Conservation (phyloP, 2,329 filamentous ascomycete genomes). For the Colletotrichum sp. region DNA sequence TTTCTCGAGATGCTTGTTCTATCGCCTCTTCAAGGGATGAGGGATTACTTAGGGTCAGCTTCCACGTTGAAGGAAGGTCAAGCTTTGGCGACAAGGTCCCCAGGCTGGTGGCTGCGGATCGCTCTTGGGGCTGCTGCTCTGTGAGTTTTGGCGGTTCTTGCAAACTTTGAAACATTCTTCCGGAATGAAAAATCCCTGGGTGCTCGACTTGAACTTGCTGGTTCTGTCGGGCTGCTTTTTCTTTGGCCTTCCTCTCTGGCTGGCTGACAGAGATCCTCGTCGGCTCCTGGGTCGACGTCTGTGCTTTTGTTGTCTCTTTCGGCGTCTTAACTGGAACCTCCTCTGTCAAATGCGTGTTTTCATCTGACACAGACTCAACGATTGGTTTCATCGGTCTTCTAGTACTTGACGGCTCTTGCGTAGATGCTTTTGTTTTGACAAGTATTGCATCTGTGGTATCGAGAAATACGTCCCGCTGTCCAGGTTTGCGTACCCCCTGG, state of each 20-base stretch:
- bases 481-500: neutral
- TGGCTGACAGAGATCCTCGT: conserved; percentile 5
- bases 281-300: neutral
- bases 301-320: neutral
- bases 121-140: neutral
- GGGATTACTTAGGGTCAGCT: conserved; percentile 27
- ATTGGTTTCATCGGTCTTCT: neutral
- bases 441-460: neutral
- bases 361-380: neutral
- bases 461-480: neutral
- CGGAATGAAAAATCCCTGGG: neutral
- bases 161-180: neutral
- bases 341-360: neutral
- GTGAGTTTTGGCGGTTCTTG: neutral
- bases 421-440: neutral
- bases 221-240: neutral
- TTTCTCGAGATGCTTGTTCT: conserved; percentile 29
- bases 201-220: neutral
- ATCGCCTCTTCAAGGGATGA: conserved; percentile 37
- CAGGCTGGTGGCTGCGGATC: neutral
- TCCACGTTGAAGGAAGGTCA: conserved; percentile 34
- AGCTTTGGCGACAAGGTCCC: neutral
- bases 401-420: neutral
- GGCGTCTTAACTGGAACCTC: neutral
- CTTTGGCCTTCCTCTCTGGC: conserved; percentile 26